Conservation (phyloP, 2,329 filamentous ascomycete genomes). For the Cercospora canescens region DNA sequence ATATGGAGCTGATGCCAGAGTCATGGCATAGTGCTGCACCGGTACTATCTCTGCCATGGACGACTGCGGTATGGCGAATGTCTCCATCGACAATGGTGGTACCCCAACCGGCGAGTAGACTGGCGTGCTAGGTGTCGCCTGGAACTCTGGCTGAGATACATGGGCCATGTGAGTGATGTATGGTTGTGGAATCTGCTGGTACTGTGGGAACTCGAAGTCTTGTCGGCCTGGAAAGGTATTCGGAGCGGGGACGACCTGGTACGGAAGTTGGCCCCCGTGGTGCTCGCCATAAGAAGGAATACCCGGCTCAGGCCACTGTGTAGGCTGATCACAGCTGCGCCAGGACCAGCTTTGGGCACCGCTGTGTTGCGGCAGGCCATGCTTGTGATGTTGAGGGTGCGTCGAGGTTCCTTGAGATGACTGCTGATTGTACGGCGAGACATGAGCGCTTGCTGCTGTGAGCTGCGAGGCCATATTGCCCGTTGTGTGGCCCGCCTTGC, state of each 20-base stretch:
- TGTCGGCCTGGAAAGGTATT: constrained; percentile 17
- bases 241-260: constrained; percentile 1
- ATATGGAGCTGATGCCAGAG: constrained; percentile 15
- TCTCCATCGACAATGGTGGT: constrained; percentile 16
- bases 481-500: background rate
- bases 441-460: background rate
- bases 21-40: constrained; percentile 6
- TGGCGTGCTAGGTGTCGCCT: constrained; percentile 22
- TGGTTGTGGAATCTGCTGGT: constrained; percentile 14
- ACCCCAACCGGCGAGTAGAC: constrained; percentile 17
- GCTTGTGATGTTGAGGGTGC: background rate
- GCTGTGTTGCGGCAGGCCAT: constrained; percentile 3
- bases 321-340: constrained; percentile 7
- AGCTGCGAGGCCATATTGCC: background rate
- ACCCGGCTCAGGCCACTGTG: constrained; percentile 1
- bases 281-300: constrained; percentile 2
- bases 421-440: background rate
- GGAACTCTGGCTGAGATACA: constrained; percentile 26
- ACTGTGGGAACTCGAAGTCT: constrained; percentile 18
- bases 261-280: constrained; percentile 3
- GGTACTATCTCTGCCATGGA: background rate
- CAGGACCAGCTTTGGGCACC: background rate
- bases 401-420: background rate
- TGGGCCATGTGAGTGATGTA: constrained; percentile 21
- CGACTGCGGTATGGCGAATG: constrained; percentile 3